Percentiles rank a stretch among this genome's conserved stretches.
These are phyloP conservation scores for Penicillium chermesinum DNA, from an alignment of 495 filamentous ascomycete species.

Conservation along the genomic window DNA sequence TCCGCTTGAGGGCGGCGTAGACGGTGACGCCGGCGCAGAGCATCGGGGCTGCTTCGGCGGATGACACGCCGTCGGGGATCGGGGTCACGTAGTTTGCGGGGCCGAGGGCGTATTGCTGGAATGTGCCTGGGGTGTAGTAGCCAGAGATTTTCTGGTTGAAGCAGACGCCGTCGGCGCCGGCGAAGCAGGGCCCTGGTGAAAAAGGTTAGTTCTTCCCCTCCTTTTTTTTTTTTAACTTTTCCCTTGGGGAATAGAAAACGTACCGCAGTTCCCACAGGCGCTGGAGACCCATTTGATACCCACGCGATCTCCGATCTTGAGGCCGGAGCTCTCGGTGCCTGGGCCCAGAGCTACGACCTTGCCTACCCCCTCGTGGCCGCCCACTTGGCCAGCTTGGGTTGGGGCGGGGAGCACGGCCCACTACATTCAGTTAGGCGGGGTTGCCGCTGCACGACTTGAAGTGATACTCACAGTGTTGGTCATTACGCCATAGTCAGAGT, in stretches of 20 bases:
- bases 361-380: slow-evolving; percentile 60
- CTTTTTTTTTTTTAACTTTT: too few relatives aligned
- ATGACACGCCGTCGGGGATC: slow-evolving; percentile 56
- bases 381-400: slow-evolving; percentile 61
- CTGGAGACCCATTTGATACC: slow-evolving; percentile 54
- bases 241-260: slow-evolving; percentile 12
- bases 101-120: slow-evolving; percentile 65
- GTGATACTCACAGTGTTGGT: slow-evolving; percentile 39
- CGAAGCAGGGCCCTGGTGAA: slow-evolving; percentile 44
- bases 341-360: slow-evolving; percentile 57
- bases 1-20: slow-evolving; percentile 55
- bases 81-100: slow-evolving; percentile 65
- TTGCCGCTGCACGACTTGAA: not conserved
- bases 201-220: too few relatives aligned
- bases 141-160: slow-evolving; percentile 52
- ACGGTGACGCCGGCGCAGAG: slow-evolving; percentile 58
- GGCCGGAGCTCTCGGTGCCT: slow-evolving; percentile 38
- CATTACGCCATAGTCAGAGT: slow-evolving; percentile 62
- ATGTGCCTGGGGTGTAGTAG: slow-evolving; percentile 60
- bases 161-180: slow-evolving; percentile 55
- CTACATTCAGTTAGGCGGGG: slow-evolving; percentile 20
- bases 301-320: slow-evolving; percentile 64
- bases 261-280: slow-evolving; percentile 46
- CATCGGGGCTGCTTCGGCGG: slow-evolving; percentile 59
- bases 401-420: slow-evolving; percentile 55